phyloP scores from a whole-genome alignment of 1,139 yeast genomes.

The Yamadazyma dushanensis region DNA sequence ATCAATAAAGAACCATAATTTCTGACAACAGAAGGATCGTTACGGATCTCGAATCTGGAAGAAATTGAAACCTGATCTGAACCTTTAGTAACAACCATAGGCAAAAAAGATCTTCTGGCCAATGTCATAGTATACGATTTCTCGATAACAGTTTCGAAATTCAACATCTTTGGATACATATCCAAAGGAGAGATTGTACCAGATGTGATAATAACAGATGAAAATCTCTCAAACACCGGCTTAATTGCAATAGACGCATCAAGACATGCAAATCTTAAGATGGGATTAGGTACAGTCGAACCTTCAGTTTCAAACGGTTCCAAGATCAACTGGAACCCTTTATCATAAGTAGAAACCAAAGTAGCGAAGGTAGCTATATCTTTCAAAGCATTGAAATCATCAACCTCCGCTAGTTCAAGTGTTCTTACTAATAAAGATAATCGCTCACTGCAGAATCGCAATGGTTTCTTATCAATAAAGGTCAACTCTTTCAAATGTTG shows the following conservation, averaged over 20 bases:
- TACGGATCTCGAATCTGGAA: conserved; percentile 93
- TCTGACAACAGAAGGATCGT: conserved; percentile 96
- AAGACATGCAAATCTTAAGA: conserved; percentile 88
- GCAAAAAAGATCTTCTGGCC: conserved; percentile 88
- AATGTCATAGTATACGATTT: conserved; percentile 96
- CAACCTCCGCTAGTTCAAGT: conserved; percentile 81
- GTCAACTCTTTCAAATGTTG: conserved; percentile 93
- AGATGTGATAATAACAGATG: conserved; percentile 92
- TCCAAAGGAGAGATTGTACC: conserved; percentile 98
- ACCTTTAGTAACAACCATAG: conserved; percentile 95
- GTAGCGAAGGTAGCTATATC: conserved; percentile 98
- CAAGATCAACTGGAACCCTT: conserved; percentile 85
- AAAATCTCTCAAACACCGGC: conserved; percentile 91
- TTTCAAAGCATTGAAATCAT: conserved; percentile 87
- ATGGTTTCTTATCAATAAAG: conserved; percentile 87
- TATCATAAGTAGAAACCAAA: conserved; percentile 88
- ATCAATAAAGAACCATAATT: conserved; percentile 91
- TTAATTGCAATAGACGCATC: conserved; percentile 98
- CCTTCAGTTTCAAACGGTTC: conserved; percentile 98
- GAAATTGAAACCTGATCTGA: conserved; percentile 97
- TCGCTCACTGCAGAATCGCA: conserved; percentile 89
- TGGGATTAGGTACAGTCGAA: conserved; percentile 97
- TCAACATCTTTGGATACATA: conserved; percentile 97
- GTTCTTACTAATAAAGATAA: conserved; percentile 86
- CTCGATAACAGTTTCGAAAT: conserved; percentile 91